phyloP scores from a whole-genome alignment of 2,329 filamentous ascomycete species.

The Didymella exigua region DNA sequence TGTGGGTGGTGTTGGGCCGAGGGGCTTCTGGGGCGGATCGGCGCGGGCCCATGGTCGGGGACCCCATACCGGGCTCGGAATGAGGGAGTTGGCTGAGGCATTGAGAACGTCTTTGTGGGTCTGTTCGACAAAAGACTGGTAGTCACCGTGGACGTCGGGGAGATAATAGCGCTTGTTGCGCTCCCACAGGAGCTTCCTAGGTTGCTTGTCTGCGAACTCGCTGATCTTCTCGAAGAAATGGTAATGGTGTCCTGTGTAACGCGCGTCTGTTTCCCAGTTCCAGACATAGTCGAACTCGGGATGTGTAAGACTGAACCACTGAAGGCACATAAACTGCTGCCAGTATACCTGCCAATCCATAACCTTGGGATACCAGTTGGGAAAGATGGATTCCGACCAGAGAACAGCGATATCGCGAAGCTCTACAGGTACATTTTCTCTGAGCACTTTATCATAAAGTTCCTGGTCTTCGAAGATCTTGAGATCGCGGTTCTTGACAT shows the following conservation, averaged over 20 bases:
- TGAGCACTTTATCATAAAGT: constrained; percentile 65
- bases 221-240: constrained; percentile 72
- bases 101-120: constrained; percentile 51
- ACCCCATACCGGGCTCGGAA: constrained; percentile 77
- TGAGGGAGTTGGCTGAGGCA: constrained; percentile 46
- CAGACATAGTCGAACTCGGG: constrained; percentile 79
- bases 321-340: constrained; percentile 72
- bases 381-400: constrained; percentile 67
- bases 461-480: constrained; percentile 65
- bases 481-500: constrained; percentile 59
- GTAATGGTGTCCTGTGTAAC: constrained; percentile 81
- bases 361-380: constrained; percentile 57
- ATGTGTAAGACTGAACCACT: constrained; percentile 76
- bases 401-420: constrained; percentile 73
- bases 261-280: constrained; percentile 87
- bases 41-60: constrained; percentile 67
- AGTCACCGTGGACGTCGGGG: constrained; percentile 58
- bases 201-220: constrained; percentile 59
- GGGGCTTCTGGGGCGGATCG: constrained; percentile 70
- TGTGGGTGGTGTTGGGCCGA: constrained; percentile 75
- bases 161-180: constrained; percentile 63
- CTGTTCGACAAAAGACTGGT: constrained; percentile 52
- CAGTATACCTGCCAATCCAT: constrained; percentile 57
- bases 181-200: constrained; percentile 65
- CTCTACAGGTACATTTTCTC: constrained; percentile 69